phyloP scores from a whole-genome alignment of 306 rosid species.

The Dalbergia cultrata region DNA sequence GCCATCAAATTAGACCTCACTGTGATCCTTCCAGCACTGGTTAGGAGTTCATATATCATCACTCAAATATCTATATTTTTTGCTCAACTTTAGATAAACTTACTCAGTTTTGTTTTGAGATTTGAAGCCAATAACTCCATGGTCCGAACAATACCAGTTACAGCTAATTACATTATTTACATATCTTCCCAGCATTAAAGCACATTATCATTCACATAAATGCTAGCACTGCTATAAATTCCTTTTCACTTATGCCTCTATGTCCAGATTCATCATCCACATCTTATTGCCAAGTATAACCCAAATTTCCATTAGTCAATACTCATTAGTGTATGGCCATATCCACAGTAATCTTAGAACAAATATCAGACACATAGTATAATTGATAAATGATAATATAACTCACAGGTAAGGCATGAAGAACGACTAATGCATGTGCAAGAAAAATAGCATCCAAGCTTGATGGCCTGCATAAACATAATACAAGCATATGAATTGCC shows the following conservation, averaged over 20 bases:
- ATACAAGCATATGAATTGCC: constrained; percentile 31
- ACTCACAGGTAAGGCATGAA: constrained; percentile 88
- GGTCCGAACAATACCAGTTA: not conserved
- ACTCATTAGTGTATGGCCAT: not conserved
- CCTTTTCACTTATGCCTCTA: constrained; percentile 6
- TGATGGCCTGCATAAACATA: constrained; percentile 69
- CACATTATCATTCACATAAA: not conserved
- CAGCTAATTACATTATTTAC: constrained; percentile 20
- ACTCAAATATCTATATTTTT: too few relatives aligned
- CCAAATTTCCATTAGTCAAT: not conserved
- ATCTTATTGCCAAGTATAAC: constrained; percentile 11
- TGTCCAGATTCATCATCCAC: constrained; percentile 19
- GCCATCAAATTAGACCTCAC: too few relatives aligned
- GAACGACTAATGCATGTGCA: constrained; percentile 72
- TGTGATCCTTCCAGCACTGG: too few relatives aligned
- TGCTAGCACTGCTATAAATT: constrained; percentile 28
- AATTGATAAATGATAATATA: constrained; percentile 20
- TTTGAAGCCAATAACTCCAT: not conserved
- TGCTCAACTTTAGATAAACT: not conserved
- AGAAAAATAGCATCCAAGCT: constrained; percentile 89
- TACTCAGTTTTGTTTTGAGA: not conserved
- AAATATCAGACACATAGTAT: not conserved
- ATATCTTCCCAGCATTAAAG: not conserved
- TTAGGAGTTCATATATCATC: too few relatives aligned
- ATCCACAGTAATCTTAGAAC: not conserved